phyloP scores from a whole-genome alignment of 169 alveolate species.

The Condylostoma magnum region DNA sequence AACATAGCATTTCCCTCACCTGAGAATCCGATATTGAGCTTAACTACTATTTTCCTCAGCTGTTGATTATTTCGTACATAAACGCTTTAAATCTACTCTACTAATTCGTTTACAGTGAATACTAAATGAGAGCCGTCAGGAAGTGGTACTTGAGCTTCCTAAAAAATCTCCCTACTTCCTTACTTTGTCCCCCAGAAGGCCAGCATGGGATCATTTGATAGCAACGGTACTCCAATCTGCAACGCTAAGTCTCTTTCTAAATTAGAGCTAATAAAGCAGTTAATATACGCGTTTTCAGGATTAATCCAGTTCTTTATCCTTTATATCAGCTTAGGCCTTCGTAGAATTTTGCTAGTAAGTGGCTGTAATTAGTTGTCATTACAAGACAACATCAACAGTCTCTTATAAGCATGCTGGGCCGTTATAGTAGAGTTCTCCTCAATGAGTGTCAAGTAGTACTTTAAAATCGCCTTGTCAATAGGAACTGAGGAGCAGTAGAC shows the following conservation, averaged over 20 bases:
- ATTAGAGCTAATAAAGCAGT: slow-evolving; percentile 10
- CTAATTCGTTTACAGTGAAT: background rate
- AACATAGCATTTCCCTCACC: slow-evolving; percentile 27
- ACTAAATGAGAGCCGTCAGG: background rate
- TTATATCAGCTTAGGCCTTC: slow-evolving; percentile 16
- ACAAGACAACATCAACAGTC: background rate
- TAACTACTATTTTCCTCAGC: background rate
- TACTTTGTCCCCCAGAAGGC: slow-evolving; percentile 16
- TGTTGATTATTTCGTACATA: background rate
- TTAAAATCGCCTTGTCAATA: slow-evolving; percentile 7
- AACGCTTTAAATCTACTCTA: background rate
- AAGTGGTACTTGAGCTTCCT: background rate
- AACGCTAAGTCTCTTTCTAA: slow-evolving; percentile 24
- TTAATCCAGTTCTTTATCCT: background rate
- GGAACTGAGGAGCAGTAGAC: slow-evolving; percentile 13
- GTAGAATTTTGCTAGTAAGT: background rate
- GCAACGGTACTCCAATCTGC: slow-evolving; percentile 7
- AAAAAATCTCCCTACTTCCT: slow-evolving; percentile 2
- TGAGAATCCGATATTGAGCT: slow-evolving; percentile 14
- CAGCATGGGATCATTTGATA: slow-evolving; percentile 7
- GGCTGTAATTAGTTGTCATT: background rate
- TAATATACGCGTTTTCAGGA: background rate
- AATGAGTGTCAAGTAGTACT: slow-evolving; percentile 5
- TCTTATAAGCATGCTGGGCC: background rate
- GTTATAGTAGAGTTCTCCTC: background rate